Base-by-base conservation (phyloP, 108 stramenopile species). In the Nitzschia sp. region DNA sequence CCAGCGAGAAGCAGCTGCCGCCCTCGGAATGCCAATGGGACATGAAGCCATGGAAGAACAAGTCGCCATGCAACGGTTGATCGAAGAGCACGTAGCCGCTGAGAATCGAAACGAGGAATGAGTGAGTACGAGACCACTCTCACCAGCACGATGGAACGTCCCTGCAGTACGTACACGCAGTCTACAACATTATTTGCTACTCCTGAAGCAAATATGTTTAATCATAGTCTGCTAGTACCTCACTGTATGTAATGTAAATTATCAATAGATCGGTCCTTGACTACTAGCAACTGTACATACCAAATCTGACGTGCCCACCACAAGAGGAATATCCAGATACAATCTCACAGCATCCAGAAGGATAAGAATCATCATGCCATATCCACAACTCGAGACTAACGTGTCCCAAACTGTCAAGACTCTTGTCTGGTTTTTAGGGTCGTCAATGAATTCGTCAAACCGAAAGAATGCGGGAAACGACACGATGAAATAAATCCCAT, bases 401-500 rank as follows among this genome's bases (percentile, higher is more conserved):
- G 92, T 83, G 55, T 93, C 92, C 83, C 84, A 86, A 9, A 88
- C 33, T 5, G 88, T 74, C 23, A 90, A 47, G 28, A 38, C 48
- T 59, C 30, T 58, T 36, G 68, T 34, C 36, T 52, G 58, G 21
- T 60, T 47, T 11, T 50, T 53, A 17, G 59, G 28, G 22, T 60
- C 23, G 60, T 80, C 92, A 22, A 91, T 68, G 19, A 88, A 53
- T 1, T 68, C 60, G 75, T 95, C 89, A 77, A 95, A 87, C 34
- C 57, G 56, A 56, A 80, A 96, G 81, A 97, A 97, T 58, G 93
- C 94, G 2, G 98, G 96, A 63, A 90, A 99, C 58, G 88, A 90
- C 45, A 98, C 97, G n/a, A 99, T 61, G 61, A 99, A 99, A 69
- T 99, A 99, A 36, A 98, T 98, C 3, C 97, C 97, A 68, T 99